A percentile compares a stretch with the other conserved stretches of the same genome.
These are phyloP conservation scores for Phylloboletellus chloephorus DNA, from an alignment of 1,284 basidiomycete genomes.

Conservation along the genomic window DNA sequence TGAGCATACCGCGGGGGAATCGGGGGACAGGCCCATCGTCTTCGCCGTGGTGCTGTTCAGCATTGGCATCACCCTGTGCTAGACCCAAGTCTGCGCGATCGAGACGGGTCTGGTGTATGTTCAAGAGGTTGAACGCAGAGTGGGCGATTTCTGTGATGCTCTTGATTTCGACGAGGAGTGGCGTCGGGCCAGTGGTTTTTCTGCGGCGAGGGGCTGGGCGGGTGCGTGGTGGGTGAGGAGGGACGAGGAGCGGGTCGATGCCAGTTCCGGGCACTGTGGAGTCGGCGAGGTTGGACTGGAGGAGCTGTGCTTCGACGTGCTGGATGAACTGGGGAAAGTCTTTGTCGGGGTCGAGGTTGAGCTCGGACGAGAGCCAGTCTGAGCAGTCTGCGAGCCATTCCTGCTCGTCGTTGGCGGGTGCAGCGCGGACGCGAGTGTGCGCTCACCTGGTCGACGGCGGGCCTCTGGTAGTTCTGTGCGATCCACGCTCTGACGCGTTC, in stretches of 20 bases:
- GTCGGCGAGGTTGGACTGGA: slow-evolving; percentile 62
- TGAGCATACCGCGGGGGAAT: slow-evolving; percentile 67
- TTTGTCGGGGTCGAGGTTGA: slow-evolving; percentile 39
- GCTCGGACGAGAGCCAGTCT: slow-evolving; percentile 51
- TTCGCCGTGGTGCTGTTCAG: slow-evolving; percentile 50
- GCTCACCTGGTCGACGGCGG: slow-evolving; percentile 51
- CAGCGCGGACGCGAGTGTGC: accelerated
- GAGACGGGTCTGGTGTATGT: slow-evolving; percentile 56
- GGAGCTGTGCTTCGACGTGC: slow-evolving; percentile 58
- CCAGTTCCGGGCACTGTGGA: slow-evolving; percentile 67
- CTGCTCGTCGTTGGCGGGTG: slow-evolving; percentile 30
- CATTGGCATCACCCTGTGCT: slow-evolving; percentile 38
- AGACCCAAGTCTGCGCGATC: slow-evolving; percentile 52
- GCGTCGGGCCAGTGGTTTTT: slow-evolving; percentile 34
- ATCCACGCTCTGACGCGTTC: slow-evolving; percentile 39
- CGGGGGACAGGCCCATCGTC: slow-evolving; percentile 69
- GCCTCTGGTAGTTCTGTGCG: slow-evolving; percentile 44
- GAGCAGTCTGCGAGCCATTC: slow-evolving; percentile 72
- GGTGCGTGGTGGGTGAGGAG: slow-evolving; percentile 11
- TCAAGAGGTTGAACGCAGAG: slow-evolving; percentile 64
- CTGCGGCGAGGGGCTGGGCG: slow-evolving; percentile 17
- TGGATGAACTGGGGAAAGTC: slow-evolving; percentile 46
- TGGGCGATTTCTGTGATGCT: slow-evolving; percentile 70
- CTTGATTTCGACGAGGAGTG: slow-evolving; percentile 63
- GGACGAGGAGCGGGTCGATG: slow-evolving; percentile 45